These are phyloP conservation scores for Ustilago esculenta DNA, from an alignment of 1,284 basidiomycete species.

Conservation along the genomic window DNA sequence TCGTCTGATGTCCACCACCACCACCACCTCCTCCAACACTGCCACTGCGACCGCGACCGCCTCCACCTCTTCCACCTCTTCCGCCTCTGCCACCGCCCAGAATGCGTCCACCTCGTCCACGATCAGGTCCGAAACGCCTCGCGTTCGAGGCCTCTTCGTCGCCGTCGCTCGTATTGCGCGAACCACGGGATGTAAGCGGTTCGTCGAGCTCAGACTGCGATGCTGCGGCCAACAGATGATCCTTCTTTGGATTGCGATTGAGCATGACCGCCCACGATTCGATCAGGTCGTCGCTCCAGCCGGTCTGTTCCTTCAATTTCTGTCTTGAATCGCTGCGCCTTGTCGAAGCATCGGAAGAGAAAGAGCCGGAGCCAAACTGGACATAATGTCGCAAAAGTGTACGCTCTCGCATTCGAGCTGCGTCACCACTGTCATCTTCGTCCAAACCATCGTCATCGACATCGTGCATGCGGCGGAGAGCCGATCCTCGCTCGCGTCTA, in stretches of 20 bases:
- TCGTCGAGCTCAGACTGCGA: slow-evolving; percentile 33
- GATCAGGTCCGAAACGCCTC: slow-evolving; percentile 39
- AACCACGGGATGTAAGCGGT: slow-evolving; percentile 3
- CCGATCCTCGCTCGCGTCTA: slow-evolving; percentile 20
- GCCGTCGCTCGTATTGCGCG: slow-evolving; percentile 8
- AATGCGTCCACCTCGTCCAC: slow-evolving; percentile 47
- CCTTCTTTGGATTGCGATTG: slow-evolving; percentile 52
- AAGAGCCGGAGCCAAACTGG: slow-evolving; percentile 24
- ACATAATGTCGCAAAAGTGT: slow-evolving; percentile 36
- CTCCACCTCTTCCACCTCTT: slow-evolving; percentile 18
- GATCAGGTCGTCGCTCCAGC: slow-evolving; percentile 51
- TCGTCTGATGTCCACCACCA: slow-evolving; percentile 8
- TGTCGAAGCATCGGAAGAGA: slow-evolving; percentile 20
- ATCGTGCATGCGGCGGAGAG: slow-evolving; percentile 3
- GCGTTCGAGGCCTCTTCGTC: neutral
- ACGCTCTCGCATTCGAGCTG: slow-evolving; percentile 27
- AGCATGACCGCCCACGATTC: slow-evolving; percentile 59
- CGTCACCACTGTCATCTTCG: slow-evolving; percentile 1
- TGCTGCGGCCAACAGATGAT: slow-evolving; percentile 44
- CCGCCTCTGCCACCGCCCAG: slow-evolving; percentile 37
- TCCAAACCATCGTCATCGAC: slow-evolving; percentile 14
- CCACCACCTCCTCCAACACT: slow-evolving; percentile 1
- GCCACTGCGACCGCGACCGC: slow-evolving; percentile 7
- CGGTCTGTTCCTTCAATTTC: slow-evolving; percentile 20
- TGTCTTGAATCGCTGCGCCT: slow-evolving; percentile 21